Conservation (phyloP, 768 basidiomycete genomes). For the Lactarius quietus region DNA sequence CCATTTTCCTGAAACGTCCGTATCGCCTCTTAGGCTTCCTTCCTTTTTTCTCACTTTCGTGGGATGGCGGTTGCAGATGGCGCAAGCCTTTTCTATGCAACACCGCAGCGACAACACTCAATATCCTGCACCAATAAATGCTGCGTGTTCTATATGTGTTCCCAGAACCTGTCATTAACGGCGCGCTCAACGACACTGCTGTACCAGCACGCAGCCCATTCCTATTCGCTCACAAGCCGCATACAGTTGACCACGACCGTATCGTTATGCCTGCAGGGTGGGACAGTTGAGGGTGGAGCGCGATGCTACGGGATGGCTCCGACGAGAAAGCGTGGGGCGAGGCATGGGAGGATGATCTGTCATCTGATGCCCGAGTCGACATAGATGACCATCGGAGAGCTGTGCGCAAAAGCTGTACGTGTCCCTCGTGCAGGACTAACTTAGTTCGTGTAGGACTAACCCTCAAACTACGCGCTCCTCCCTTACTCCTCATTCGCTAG, state of each 20-base stretch:
- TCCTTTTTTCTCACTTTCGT: constrained; percentile 4
- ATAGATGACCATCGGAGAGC: no score
- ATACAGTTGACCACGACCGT: constrained; percentile 87
- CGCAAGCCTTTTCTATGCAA: constrained; percentile 88
- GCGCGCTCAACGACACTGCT: constrained; percentile 34
- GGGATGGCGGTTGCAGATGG: constrained; percentile 81
- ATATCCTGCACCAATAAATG: constrained; percentile 73
- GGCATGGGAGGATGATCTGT: constrained; percentile 71
- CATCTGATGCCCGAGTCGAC: constrained; percentile 36
- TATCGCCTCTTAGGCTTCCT: constrained; percentile 23
- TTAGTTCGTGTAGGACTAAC: no score
- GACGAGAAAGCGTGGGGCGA: constrained; percentile 78
- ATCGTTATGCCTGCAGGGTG: constrained; percentile 93
- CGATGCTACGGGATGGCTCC: constrained; percentile 86
- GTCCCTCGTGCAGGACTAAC: constrained; percentile 71
- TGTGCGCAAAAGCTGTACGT: constrained; percentile 68
- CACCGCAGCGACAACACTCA: constrained; percentile 67
- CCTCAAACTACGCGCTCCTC: constrained; percentile 50
- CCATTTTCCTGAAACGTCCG: constrained; percentile 85
- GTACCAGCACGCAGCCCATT: constrained; percentile 72
- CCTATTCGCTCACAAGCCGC: constrained; percentile 82
- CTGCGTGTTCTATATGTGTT: constrained; percentile 77
- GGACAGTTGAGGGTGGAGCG: constrained; percentile 98
- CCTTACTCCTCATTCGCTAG: background rate
- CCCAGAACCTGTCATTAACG: constrained; percentile 52